Evolutionary conservation across 495 filamentous ascomycete species (phyloP).

Genomic region (Sabuloglossum arenarium): DNA sequence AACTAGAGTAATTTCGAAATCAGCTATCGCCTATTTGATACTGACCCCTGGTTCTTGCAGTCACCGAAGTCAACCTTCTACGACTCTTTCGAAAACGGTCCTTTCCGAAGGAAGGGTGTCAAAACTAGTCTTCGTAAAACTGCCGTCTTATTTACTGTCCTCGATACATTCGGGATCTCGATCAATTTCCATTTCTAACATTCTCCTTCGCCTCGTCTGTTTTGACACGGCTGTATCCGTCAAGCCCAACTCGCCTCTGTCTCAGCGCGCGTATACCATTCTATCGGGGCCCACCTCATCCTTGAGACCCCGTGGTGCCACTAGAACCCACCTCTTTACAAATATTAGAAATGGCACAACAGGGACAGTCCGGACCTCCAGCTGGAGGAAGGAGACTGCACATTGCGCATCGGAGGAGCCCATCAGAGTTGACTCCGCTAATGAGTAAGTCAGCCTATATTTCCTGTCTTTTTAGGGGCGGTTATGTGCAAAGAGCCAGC

Average conservation of each 20-base stretch:
- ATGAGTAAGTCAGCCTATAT: constrained; percentile 65
- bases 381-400: constrained; percentile 81
- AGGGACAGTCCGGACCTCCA: constrained; percentile 42
- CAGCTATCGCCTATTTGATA: not conserved
- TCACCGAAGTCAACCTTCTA: not conserved
- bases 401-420: constrained; percentile 92
- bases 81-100: not conserved
- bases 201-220: not conserved
- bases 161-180: not conserved
- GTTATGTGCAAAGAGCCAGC: constrained; percentile 1
- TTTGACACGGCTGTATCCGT: not conserved
- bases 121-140: not conserved
- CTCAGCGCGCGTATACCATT: not conserved
- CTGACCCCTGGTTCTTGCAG: not conserved
- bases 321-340: not conserved
- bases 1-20: not conserved
- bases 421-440: constrained; percentile 90
- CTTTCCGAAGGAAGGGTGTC: not conserved
- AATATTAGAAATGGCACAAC: constrained; percentile 51
- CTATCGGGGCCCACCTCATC: not conserved
- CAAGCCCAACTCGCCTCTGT: not conserved
- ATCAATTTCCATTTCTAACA: not conserved
- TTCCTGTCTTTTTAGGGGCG: too few species aligned
- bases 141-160: not conserved
- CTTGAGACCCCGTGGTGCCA: not conserved